A percentile compares a stretch with the other conserved stretches of the same genome.
These are phyloP conservation scores for Mycena rosella DNA, from an alignment of 768 basidiomycete genomes.

Conservation along the genomic window DNA sequence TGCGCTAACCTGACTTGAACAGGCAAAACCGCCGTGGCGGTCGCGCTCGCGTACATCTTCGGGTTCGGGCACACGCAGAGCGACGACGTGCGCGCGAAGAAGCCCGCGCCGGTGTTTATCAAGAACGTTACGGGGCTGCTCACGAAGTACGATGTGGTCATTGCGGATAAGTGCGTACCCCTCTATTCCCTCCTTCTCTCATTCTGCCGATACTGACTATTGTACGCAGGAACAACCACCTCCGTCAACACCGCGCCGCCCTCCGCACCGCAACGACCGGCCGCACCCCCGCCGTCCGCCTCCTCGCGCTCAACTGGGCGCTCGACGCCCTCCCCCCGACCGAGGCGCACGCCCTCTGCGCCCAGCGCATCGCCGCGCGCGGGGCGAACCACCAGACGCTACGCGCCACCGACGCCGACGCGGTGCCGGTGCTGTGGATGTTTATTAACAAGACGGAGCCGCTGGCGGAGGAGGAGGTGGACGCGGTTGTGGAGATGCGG, in stretches of 20 bases:
- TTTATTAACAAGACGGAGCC: slow-evolving; percentile 78
- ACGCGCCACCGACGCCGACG: slow-evolving; percentile 57
- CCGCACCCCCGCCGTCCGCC: slow-evolving; percentile 68
- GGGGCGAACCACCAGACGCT: slow-evolving; percentile 92
- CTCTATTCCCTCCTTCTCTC: slow-evolving; percentile 44
- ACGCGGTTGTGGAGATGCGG: slow-evolving; percentile 77
- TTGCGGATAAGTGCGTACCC: slow-evolving; percentile 87
- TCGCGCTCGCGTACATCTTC: slow-evolving; percentile 86
- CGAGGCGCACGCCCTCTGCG: slow-evolving; percentile 80
- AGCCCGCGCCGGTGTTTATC: slow-evolving; percentile 75
- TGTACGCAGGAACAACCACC: slow-evolving; percentile 87
- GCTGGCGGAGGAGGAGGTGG: slow-evolving; percentile 73
- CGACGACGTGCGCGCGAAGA: slow-evolving; percentile 88
- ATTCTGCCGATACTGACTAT: not conserved
- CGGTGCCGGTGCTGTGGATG: slow-evolving; percentile 83
- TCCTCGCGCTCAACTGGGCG: slow-evolving; percentile 84
- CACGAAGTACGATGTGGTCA: slow-evolving; percentile 78
- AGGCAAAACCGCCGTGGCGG: slow-evolving; percentile 91
- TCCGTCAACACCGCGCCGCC: slow-evolving; percentile 79
- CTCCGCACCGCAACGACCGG: slow-evolving; percentile 68
- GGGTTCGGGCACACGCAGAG: slow-evolving; percentile 93
- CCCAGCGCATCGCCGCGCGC: slow-evolving; percentile 77
- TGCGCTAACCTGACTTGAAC: not conserved
- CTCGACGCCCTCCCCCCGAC: slow-evolving; percentile 62
- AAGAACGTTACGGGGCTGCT: slow-evolving; percentile 78